Conservation (phyloP, 257 asterid species). For the Fraxinus americana region DNA sequence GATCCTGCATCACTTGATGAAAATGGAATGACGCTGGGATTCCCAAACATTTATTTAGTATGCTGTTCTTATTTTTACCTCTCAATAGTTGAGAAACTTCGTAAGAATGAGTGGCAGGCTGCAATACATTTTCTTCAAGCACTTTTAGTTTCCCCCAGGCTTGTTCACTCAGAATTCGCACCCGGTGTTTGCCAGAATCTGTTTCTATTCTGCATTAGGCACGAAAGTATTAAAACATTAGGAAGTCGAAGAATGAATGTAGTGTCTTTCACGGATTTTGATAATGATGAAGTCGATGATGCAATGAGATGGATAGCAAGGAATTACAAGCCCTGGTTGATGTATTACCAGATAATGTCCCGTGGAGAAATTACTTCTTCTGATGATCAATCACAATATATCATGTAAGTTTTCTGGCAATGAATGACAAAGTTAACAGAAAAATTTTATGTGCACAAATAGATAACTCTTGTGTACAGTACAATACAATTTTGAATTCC, state of each 20-base stretch:
- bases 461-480: no score
- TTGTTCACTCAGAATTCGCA: conserved; percentile 55
- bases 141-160: conserved; percentile 53
- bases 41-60: conserved; percentile 48
- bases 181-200: conserved; percentile 55
- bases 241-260: conserved; percentile 23
- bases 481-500: not conserved
- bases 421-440: not conserved
- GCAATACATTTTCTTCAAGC: conserved; percentile 87
- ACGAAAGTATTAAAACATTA: conserved; percentile 8
- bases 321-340: conserved; percentile 77
- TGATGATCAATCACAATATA: conserved; percentile 26
- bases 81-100: conserved; percentile 48
- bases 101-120: conserved; percentile 63
- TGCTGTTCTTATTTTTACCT: conserved; percentile 72
- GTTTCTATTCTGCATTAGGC: conserved; percentile 33
- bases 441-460: no score
- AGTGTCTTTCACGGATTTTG: conserved; percentile 25
- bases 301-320: conserved; percentile 61
- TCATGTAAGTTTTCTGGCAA: conserved; percentile 39
- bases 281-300: conserved; percentile 37
- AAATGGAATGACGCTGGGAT: conserved; percentile 61
- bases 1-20: conserved; percentile 77
- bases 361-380: conserved; percentile 27
- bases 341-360: conserved; percentile 82